Conservation (phyloP, 2,329 filamentous ascomycete genomes). For the Ophiostoma novo-ulmi region DNA sequence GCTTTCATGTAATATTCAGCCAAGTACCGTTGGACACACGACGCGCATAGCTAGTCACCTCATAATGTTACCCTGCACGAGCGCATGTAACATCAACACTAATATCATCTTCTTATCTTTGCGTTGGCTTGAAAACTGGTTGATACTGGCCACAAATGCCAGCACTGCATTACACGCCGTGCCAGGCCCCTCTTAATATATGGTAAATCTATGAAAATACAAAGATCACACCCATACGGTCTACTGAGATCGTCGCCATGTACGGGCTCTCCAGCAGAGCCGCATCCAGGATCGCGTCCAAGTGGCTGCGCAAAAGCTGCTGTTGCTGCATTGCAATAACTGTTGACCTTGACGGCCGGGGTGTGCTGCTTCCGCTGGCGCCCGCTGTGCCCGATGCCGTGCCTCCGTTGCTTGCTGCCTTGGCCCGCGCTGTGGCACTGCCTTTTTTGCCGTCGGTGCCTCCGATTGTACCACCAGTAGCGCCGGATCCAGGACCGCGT, state of each 20-base stretch:
- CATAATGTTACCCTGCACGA: not conserved
- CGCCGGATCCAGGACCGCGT: not conserved
- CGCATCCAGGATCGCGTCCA: slow-evolving; percentile 84
- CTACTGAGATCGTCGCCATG: slow-evolving; percentile 85
- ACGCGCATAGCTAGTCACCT: slow-evolving; percentile 2
- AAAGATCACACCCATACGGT: slow-evolving; percentile 84
- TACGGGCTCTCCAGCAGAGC: slow-evolving; percentile 85
- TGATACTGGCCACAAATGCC: not conserved
- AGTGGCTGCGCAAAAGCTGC: slow-evolving; percentile 74
- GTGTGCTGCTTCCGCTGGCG: slow-evolving; percentile 28
- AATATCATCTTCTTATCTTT: not conserved
- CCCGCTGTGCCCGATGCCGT: slow-evolving; percentile 37
- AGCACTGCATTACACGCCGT: not conserved
- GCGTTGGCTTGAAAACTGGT: not conserved
- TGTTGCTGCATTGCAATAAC: slow-evolving; percentile 87
- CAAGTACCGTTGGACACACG: not conserved
- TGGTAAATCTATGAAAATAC: slow-evolving; percentile 53
- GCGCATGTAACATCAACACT: not conserved
- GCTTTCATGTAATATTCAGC: not conserved
- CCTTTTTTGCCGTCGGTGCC: slow-evolving; percentile 29
- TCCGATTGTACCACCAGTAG: not conserved
- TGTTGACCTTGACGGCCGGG: slow-evolving; percentile 63
- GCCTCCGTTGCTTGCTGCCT: slow-evolving; percentile 14
- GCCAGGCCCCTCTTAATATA: not conserved
- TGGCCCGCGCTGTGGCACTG: slow-evolving; percentile 1